A percentile compares a stretch with the other conserved stretches of the same genome.
phyloP scores from a whole-genome alignment of 257 asterid genomes.

The Striga asiatica region DNA sequence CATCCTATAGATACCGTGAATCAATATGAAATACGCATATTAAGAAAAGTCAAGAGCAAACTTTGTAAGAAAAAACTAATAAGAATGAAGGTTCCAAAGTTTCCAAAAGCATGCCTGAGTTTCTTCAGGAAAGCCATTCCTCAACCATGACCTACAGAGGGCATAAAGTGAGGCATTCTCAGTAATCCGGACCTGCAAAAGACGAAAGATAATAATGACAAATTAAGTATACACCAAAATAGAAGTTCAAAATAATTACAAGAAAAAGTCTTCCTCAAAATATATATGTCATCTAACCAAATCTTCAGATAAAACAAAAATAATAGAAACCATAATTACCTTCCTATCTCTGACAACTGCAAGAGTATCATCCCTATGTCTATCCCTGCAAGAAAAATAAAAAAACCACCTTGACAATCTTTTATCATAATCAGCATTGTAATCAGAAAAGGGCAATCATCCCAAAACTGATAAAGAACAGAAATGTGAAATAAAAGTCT shows the following conservation, averaged over 20 bases:
- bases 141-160: constrained; percentile 83
- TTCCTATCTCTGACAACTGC: constrained; percentile 59
- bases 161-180: constrained; percentile 66
- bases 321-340: constrained; percentile 26
- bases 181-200: constrained; percentile 49
- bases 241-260: background rate
- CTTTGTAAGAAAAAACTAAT: background rate
- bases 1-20: too few species aligned
- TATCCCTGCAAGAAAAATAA: constrained; percentile 31
- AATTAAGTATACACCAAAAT: too few species aligned
- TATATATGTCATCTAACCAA: background rate
- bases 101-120: constrained; percentile 43
- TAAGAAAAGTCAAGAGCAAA: too few species aligned
- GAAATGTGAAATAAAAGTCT: constrained; percentile 2
- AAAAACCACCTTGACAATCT: constrained; percentile 11
- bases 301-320: background rate
- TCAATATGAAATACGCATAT: background rate
- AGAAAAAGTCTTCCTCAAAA: background rate
- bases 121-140: constrained; percentile 65
- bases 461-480: background rate
- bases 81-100: background rate
- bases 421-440: background rate
- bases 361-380: constrained; percentile 44
- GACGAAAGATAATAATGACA: too few species aligned
- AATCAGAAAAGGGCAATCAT: background rate